Evolutionary conservation across 2,329 filamentous ascomycete species (phyloP).

Genomic region (Hymenotorrendiella dingleyae): DNA sequence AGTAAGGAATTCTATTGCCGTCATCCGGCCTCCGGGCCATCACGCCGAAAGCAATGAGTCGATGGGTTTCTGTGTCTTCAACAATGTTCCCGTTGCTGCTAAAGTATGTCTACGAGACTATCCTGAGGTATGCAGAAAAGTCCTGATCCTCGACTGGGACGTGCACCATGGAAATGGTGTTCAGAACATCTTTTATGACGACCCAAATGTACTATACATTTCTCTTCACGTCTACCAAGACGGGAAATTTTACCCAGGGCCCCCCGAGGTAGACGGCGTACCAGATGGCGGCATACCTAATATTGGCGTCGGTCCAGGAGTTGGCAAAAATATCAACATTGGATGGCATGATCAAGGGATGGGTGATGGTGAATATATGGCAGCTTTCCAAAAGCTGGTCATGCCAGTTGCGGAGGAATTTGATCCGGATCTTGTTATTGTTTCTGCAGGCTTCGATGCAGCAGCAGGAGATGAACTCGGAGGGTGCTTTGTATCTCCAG

Average conservation of each 20-base stretch:
- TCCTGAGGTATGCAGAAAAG: conserved; percentile 74
- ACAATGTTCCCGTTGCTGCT: conserved; percentile 93
- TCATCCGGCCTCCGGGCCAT: conserved; percentile 91
- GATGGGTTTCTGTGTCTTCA: conserved; percentile 96
- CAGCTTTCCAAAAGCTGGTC: conserved; percentile 89
- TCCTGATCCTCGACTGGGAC: conserved; percentile 91
- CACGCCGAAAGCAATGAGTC: conserved; percentile 82
- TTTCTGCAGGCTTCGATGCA: conserved; percentile 94
- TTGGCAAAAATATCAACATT: conserved; percentile 61
- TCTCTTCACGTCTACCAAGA: conserved; percentile 85
- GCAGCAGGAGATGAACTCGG: conserved; percentile 90
- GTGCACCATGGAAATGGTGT: conserved; percentile 83
- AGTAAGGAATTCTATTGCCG: conserved; percentile 91
- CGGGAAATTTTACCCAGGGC: conserved; percentile 78
- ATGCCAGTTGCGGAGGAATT: conserved; percentile 97
- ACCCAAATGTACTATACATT: conserved; percentile 93
- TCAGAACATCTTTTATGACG: conserved; percentile 91
- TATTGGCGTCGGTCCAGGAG: conserved; percentile 47
- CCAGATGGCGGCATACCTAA: conserved; percentile 58
- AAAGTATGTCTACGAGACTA: conserved; percentile 79
- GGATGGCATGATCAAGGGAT: conserved; percentile 68
- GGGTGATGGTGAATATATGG: conserved; percentile 95
- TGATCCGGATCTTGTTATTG: conserved; percentile 87
- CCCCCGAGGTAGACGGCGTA: conserved; percentile 53
- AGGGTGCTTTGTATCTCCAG: conserved; percentile 83